phyloP scores from a whole-genome alignment of 179 eudicot genomes.

The Patellifolia procumbens region DNA sequence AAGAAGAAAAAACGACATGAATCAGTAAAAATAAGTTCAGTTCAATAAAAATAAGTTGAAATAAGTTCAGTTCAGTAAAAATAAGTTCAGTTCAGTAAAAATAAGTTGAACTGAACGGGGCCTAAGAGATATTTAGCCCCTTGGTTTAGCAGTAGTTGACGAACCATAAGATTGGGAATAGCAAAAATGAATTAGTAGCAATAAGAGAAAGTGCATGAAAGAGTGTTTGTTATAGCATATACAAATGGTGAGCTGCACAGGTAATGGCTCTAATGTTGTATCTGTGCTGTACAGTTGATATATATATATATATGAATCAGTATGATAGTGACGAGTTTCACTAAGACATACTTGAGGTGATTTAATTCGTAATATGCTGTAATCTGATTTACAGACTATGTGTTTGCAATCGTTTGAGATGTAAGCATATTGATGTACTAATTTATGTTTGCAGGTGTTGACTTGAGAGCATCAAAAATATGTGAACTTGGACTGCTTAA shows the following conservation, averaged over 20 bases:
- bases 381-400: conserved; percentile 14
- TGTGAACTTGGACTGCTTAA: conserved; percentile 93
- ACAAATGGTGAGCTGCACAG: background rate
- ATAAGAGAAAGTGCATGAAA: background rate
- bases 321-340: background rate
- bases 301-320: background rate
- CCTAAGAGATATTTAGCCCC: background rate
- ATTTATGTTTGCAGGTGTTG: conserved; percentile 67
- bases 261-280: background rate
- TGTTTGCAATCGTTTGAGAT: conserved; percentile 12
- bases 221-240: background rate
- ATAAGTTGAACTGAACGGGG: too few relatives aligned
- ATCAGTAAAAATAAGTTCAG: too few relatives aligned
- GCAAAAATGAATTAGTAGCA: background rate
- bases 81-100: too few relatives aligned
- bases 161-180: background rate
- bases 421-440: conserved; percentile 22
- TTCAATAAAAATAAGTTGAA: too few relatives aligned
- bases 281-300: background rate
- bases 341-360: background rate
- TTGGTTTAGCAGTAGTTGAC: background rate
- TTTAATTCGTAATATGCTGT: background rate
- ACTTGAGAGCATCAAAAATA: conserved; percentile 82
- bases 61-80: too few relatives aligned
- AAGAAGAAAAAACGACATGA: too few relatives aligned